Evolutionary conservation across 805 yeast genomes (phyloP), one percentile per base, ranked within the genome.

Genomic region (Ogataea saltuana): DNA sequence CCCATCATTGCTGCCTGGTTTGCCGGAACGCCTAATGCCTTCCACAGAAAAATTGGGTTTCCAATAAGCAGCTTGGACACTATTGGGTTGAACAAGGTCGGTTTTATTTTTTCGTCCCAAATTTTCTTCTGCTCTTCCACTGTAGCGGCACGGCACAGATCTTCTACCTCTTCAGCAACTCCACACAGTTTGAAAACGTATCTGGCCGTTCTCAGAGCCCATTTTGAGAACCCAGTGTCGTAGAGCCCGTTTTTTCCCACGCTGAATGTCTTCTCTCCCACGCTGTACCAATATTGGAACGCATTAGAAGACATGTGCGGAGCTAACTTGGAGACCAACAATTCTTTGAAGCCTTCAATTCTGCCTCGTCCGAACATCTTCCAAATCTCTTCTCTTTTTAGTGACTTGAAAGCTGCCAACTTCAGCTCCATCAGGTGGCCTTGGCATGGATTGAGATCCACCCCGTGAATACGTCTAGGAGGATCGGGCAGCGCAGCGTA

Each of bases 21-120:
- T 6, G 82, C 78, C 5, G 95, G 95, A 35, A 86, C 95, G n/a
- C 95, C 95, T 18, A 87, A 71, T 0, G 95, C 95, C 60, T 84
- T 85, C 95, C 95, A 86, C 45, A 87, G 70, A 61, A 86, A 86
- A n/a, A 85, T 62, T 16, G 91, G 90, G 62, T 86, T 87, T n/a
- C 89, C 89, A 31, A 87, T 75, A 39, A 87, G 67, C 21, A 84
- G 56, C 39, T 78, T 77, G 13, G 85, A 80, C 42, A 85, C 82
- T 39, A 83, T 53, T 16, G 87, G 85, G 56, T 83, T 83, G 66
- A 85, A 78, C 36, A 87, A 69, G 4, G 84, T 77, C 4, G 93
- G 93, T 49, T 80, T 78, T 42, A 86, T 73, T 35, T 71, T 70
- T 1, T 64, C 59, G 40, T 77, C 67, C 91, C 93, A 87, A 44